These are phyloP conservation scores for Gynostemma pentaphyllum DNA, from an alignment of 306 rosid genomes.

Conservation along the genomic window DNA sequence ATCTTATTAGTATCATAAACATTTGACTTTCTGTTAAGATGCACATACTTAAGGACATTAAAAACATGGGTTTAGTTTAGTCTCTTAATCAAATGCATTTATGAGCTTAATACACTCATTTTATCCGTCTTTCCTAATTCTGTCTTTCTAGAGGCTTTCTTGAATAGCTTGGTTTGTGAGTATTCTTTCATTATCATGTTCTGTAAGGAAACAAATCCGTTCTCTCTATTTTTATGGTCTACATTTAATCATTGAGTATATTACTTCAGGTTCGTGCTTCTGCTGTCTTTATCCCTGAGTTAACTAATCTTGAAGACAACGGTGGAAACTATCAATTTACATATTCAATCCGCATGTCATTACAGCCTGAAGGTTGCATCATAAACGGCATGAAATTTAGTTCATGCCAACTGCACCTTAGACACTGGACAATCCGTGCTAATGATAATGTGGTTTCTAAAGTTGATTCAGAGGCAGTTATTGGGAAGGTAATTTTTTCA, in stretches of 20 bases:
- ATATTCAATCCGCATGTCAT: slow-evolving; percentile 79
- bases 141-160: background rate
- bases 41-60: background rate
- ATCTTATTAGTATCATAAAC: background rate
- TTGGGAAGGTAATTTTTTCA: slow-evolving; percentile 67
- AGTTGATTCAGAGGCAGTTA: slow-evolving; percentile 61
- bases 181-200: background rate
- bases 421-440: slow-evolving; percentile 70
- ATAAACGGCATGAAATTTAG: slow-evolving; percentile 42
- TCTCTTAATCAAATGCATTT: background rate
- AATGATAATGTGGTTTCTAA: slow-evolving; percentile 31
- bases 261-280: slow-evolving; percentile 64
- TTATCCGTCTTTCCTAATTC: background rate
- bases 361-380: slow-evolving; percentile 52
- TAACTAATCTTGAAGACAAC: slow-evolving; percentile 21
- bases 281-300: slow-evolving; percentile 62
- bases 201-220: background rate
- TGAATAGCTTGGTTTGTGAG: background rate
- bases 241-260: background rate
- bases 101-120: background rate
- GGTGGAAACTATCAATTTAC: slow-evolving; percentile 35
- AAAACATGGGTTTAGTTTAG: background rate
- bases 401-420: slow-evolving; percentile 63
- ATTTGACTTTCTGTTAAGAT: background rate
- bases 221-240: background rate